These are phyloP conservation scores for Syncephalastrum racemosum DNA, from an alignment of 371 early-diverging fungal species.

Conservation along the genomic window DNA sequence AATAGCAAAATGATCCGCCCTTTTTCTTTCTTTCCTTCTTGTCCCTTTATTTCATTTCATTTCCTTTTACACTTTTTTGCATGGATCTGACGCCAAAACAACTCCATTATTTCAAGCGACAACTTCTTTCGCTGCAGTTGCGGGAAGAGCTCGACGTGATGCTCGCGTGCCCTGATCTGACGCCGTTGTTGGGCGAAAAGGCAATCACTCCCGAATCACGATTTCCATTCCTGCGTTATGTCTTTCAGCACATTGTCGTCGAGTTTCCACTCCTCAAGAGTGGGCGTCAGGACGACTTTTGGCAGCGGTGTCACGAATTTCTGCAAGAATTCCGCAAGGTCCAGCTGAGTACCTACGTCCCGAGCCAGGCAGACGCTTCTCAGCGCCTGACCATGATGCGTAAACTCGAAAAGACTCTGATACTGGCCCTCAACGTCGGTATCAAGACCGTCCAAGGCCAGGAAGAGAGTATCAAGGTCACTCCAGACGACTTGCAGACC, in stretches of 20 bases:
- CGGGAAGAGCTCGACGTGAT: constrained; percentile 21
- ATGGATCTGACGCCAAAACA: constrained; percentile 26
- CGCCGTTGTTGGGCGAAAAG: constrained; percentile 9
- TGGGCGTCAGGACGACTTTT: constrained; percentile 29
- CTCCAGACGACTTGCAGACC: constrained; percentile 8
- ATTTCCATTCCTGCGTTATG: constrained; percentile 36
- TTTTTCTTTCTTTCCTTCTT: constrained; percentile 1
- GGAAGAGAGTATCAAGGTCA: constrained; percentile 36
- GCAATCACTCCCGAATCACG: neutral
- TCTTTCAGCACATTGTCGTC: constrained; percentile 30
- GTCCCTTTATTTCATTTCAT: constrained; percentile 2
- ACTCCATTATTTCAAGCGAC: constrained; percentile 31
- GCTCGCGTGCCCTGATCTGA: constrained; percentile 12
- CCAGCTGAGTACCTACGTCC: constrained; percentile 29
- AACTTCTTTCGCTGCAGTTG: constrained; percentile 26
- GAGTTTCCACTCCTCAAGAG: constrained; percentile 44
- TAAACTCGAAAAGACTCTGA: constrained; percentile 36
- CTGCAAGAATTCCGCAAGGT: constrained; percentile 35
- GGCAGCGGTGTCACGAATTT: constrained; percentile 33
- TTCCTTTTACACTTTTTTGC: neutral
- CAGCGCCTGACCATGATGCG: constrained; percentile 36
- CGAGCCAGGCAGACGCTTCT: constrained; percentile 26
- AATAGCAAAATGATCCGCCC: neutral
- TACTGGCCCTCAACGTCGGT: constrained; percentile 34
- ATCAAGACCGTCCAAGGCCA: constrained; percentile 43